Base-by-base conservation (phyloP, 2,329 filamentous ascomycete genomes). In the Basipetospora chlamydospora region DNA sequence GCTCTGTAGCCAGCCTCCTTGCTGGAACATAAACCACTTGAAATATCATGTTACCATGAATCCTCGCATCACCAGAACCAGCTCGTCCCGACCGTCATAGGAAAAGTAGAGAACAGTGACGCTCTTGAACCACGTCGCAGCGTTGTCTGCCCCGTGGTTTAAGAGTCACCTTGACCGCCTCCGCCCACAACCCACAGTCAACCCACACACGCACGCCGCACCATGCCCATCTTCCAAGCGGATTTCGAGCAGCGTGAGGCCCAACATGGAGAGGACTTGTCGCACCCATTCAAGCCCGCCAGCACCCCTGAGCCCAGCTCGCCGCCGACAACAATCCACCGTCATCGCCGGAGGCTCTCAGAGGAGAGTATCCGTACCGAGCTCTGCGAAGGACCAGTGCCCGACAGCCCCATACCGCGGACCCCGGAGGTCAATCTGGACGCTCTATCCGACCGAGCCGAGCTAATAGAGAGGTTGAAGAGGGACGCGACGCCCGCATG, bases 401-500 rank as follows among this genome's bases (percentile, higher is more conserved):
- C 51, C 18, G 64, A 67, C 31, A 63, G 55, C 33, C 61, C 60
- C 12, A 42, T 37, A 18, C 45, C 39, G 22, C 44, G 54, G 8
- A 47, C 18, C 13, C 32, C 33, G 16, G 28, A 35, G 16, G 15
- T 15, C 5, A n/a, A 13, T 21, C 26, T 23, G 16, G 28, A 34
- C n/a, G 13, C 58, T 10, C 64, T 62, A 25, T 66, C 64, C 13
- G 76, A 85, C 53, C 71, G 87, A 44, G 74, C 75, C 39, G 80
- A 87, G 55, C 63, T 94, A 47, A 95, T 96, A 39, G 73, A 86
- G 56, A 71, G 78, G 44, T 67, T 95, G 45, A 95, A 95, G 60
- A 74, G 72, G 54, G 76, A 75, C 22, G 77, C 86, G 56, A 80
- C 74, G 49, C 78, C 82, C 26, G 73, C 74, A 4, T 90, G 83